These are phyloP conservation scores for Cyathus olla DNA, from an alignment of 1,284 basidiomycete species.

Conservation along the genomic window DNA sequence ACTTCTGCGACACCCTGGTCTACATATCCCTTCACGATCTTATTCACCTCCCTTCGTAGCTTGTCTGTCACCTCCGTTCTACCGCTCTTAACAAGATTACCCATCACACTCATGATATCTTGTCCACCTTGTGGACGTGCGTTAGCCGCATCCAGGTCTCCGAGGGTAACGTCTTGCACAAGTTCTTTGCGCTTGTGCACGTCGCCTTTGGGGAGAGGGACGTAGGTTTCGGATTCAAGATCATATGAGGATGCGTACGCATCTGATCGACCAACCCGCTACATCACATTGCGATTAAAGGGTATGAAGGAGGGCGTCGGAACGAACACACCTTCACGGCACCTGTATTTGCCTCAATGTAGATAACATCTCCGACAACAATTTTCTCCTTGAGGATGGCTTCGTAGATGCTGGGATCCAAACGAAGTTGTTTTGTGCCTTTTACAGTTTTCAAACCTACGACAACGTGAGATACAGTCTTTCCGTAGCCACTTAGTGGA, in stretches of 20 bases:
- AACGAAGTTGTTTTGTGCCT: constrained; percentile 96
- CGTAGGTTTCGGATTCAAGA: constrained; percentile 98
- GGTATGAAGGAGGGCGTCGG: neutral
- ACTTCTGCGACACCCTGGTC: constrained; percentile 99
- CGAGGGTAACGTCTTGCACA: constrained; percentile 97
- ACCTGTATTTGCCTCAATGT: constrained; percentile 95
- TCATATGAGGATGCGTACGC: constrained; percentile 99
- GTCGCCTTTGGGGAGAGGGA: constrained; percentile 97
- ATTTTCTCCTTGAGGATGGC: constrained; percentile 98
- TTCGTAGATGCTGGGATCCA: constrained; percentile 98
- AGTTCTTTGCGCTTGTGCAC: constrained; percentile 98
- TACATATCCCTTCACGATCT: constrained; percentile 98
- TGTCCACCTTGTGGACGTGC: constrained; percentile 95
- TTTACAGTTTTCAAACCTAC: constrained; percentile 98
- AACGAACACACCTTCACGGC: constrained; percentile 85
- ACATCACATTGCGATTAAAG: constrained; percentile 6
- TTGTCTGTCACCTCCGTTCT: constrained; percentile 98
- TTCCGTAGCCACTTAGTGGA: constrained; percentile 96
- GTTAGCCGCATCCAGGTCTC: constrained; percentile 97
- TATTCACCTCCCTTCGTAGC: constrained; percentile 95
- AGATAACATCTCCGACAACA: constrained; percentile 96
- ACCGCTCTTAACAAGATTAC: constrained; percentile 94
- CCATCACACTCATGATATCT: constrained; percentile 99
- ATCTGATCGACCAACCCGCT: constrained; percentile 97
- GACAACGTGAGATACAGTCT: constrained; percentile 97